Percentiles rank a stretch among this genome's conserved stretches.
phyloP scores from a whole-genome alignment of 2,329 filamentous ascomycete genomes.

The Fusarium torulosum region DNA sequence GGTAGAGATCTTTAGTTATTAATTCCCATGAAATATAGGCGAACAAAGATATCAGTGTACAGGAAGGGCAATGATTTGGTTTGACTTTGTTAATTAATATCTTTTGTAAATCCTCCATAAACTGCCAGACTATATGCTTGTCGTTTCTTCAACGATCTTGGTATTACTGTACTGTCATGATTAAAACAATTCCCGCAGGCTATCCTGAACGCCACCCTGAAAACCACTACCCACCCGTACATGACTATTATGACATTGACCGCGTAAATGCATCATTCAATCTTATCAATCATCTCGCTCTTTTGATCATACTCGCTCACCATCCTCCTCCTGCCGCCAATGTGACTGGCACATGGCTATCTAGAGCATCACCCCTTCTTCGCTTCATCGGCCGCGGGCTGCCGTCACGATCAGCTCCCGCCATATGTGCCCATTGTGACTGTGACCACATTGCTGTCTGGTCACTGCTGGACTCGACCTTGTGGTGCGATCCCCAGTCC shows the following conservation, averaged over 20 bases:
- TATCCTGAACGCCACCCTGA: conserved; percentile 10
- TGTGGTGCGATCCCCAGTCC: conserved; percentile 52
- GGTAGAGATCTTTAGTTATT: too few species aligned
- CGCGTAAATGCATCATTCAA: conserved; percentile 38
- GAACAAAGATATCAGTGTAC: background rate
- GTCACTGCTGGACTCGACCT: conserved; percentile 49
- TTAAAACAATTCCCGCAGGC: conserved; percentile 25
- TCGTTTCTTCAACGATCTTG: conserved; percentile 33
- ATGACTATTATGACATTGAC: conserved; percentile 35
- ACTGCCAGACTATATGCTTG: conserved; percentile 31
- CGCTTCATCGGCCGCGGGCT: conserved; percentile 56
- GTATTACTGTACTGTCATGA: conserved; percentile 31
- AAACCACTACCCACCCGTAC: conserved; percentile 11
- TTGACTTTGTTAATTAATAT: conserved; percentile 11
- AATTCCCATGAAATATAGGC: background rate
- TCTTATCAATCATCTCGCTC: conserved; percentile 14
- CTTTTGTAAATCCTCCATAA: conserved; percentile 5
- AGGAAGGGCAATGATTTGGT: background rate
- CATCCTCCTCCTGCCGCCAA: conserved; percentile 49
- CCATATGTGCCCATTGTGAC: conserved; percentile 52
- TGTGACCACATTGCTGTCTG: conserved; percentile 54
- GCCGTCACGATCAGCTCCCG: conserved; percentile 51
- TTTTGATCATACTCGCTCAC: conserved; percentile 36
- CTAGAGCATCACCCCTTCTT: conserved; percentile 52
- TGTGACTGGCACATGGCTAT: conserved; percentile 51